Percentiles rank a stretch among this genome's conserved stretches.
These are phyloP conservation scores for Mycena albidolilacea DNA, from an alignment of 768 basidiomycete genomes.

Conservation along the genomic window DNA sequence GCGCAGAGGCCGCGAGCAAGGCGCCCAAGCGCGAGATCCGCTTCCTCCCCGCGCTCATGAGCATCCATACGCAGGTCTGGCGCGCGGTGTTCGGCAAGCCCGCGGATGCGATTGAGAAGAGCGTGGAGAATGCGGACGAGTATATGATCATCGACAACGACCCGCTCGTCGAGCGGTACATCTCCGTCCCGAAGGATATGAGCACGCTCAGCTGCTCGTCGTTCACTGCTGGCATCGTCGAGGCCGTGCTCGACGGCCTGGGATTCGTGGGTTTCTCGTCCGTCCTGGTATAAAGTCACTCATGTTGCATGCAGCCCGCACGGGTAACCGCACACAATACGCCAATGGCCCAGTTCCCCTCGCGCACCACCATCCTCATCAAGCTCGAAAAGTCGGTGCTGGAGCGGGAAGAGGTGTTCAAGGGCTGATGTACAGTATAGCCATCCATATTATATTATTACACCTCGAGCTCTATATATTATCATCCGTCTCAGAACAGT, in stretches of 20 bases:
- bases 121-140: conserved; percentile 97
- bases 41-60: conserved; percentile 92
- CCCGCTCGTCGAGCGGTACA: conserved; percentile 90
- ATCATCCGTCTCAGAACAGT: conserved; percentile 53
- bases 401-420: conserved; percentile 93
- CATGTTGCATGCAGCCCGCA: conserved; percentile 76
- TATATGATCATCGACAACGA: conserved; percentile 99
- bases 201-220: conserved; percentile 97
- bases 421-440: conserved; percentile 52
- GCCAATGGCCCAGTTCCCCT: conserved; percentile 83
- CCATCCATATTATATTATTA: neutral
- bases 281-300: neutral
- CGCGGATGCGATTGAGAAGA: conserved; percentile 96
- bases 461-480: conserved; percentile 10
- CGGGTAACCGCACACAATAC: conserved; percentile 97
- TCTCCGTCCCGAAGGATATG: conserved; percentile 96
- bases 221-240: conserved; percentile 96
- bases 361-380: conserved; percentile 95
- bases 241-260: conserved; percentile 94
- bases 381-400: conserved; percentile 95
- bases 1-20: conserved; percentile 82
- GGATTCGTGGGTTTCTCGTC: conserved; percentile 82
- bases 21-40: conserved; percentile 94
- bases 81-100: conserved; percentile 93
- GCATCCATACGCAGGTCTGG: conserved; percentile 96